Conservation (phyloP, 2,329 filamentous ascomycete species). For the Alternaria hordeiaustralica region DNA sequence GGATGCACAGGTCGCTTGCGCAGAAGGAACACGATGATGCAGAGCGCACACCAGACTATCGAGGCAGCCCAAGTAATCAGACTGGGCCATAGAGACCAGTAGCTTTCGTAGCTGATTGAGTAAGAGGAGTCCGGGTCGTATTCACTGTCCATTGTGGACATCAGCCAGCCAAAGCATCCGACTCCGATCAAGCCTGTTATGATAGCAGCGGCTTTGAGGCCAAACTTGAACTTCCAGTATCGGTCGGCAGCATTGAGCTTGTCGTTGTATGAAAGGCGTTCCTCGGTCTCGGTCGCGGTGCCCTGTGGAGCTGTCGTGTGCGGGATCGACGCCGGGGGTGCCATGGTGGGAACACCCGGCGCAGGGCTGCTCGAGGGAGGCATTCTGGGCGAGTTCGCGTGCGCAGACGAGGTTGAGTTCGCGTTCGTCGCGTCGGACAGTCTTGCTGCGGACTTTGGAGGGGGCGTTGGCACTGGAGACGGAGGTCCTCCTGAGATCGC, state of each 20-base stretch:
- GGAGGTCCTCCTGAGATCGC: not conserved
- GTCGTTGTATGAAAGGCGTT: slow-evolving; percentile 25
- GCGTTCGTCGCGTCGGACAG: slow-evolving; percentile 6
- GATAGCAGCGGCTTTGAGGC: slow-evolving; percentile 27
- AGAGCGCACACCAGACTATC: slow-evolving; percentile 39
- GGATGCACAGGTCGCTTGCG: slow-evolving; percentile 42
- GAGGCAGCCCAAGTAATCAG: slow-evolving; percentile 41
- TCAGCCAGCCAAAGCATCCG: slow-evolving; percentile 37
- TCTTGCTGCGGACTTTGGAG: slow-evolving; percentile 1
- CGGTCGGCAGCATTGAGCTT: slow-evolving; percentile 37
- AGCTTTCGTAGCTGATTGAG: slow-evolving; percentile 15
- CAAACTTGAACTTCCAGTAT: slow-evolving; percentile 43
- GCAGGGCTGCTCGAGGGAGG: slow-evolving; percentile 5
- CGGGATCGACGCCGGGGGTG: slow-evolving; percentile 2
- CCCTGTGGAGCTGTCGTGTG: not conserved
- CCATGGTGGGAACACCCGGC: slow-evolving; percentile 1
- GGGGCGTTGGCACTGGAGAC: not conserved
- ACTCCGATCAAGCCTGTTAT: slow-evolving; percentile 40
- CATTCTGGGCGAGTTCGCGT: not conserved
- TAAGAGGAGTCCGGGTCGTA: slow-evolving; percentile 10
- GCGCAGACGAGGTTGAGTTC: not conserved
- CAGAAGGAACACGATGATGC: slow-evolving; percentile 33
- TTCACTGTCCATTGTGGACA: slow-evolving; percentile 1
- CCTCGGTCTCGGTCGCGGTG: slow-evolving; percentile 7
- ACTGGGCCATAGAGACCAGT: slow-evolving; percentile 24